Evolutionary conservation across 257 asterid genomes (phyloP).

Genomic region (Przewalskia tangutica): DNA sequence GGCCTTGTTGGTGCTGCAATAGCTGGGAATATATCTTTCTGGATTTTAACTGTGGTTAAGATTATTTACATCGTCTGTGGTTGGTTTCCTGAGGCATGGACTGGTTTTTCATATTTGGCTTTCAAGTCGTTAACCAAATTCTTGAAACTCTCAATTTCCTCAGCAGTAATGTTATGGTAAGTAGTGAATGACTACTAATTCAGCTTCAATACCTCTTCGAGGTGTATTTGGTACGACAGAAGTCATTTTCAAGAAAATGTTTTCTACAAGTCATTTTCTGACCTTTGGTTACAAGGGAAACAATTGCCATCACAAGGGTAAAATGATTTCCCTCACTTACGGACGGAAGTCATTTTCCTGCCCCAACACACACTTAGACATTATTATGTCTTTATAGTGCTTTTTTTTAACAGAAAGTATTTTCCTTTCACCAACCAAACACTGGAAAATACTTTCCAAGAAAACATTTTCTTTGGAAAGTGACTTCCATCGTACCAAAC

Average conservation of each 20-base stretch:
- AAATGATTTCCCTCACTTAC: too few relatives aligned
- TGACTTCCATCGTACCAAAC: neutral
- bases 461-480: neutral
- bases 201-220: neutral
- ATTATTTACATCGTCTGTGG: constrained; percentile 15
- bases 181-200: neutral
- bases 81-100: constrained; percentile 23
- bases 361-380: too few relatives aligned
- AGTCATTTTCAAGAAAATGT: neutral
- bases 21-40: constrained; percentile 19
- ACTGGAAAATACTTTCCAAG: neutral
- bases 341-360: neutral
- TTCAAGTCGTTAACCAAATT: constrained; percentile 13
- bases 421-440: neutral
- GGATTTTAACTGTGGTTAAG: constrained; percentile 10
- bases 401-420: neutral
- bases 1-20: constrained; percentile 27
- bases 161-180: constrained; percentile 34
- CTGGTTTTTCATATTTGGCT: constrained; percentile 26
- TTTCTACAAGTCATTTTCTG: neutral
- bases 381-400: neutral
- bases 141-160: constrained; percentile 25
- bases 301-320: too few relatives aligned
- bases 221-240: neutral
- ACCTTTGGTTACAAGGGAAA: neutral